phyloP scores from a whole-genome alignment of 2,329 filamentous ascomycete genomes.

The Cladosporium sp. region DNA sequence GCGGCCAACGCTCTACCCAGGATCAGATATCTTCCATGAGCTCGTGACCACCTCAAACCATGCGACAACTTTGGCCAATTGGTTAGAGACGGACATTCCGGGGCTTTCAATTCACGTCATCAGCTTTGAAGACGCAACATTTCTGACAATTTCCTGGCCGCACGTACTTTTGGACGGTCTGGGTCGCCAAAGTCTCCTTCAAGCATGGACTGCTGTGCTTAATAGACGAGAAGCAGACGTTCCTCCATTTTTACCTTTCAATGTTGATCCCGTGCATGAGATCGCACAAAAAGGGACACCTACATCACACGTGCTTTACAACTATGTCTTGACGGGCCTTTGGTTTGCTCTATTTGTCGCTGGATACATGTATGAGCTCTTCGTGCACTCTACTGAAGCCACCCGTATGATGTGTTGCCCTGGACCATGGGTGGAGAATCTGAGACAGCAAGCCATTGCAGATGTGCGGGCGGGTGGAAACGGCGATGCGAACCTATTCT shows the following conservation, averaged over 20 bases:
- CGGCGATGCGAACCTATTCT: constrained; percentile 15
- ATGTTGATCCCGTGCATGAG: constrained; percentile 20
- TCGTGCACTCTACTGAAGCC: constrained; percentile 5
- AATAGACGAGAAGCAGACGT: constrained; percentile 22
- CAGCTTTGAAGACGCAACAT: constrained; percentile 24
- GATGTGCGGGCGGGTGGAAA: constrained; percentile 14
- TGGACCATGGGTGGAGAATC: constrained; percentile 17
- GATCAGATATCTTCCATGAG: constrained; percentile 1
- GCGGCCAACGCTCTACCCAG: neutral
- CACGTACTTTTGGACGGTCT: constrained; percentile 25
- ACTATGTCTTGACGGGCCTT: constrained; percentile 2
- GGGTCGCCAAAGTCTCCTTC: constrained; percentile 18
- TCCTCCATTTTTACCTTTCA: constrained; percentile 17
- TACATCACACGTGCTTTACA: constrained; percentile 18
- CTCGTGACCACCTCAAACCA: constrained; percentile 10
- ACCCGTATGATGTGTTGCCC: constrained; percentile 11
- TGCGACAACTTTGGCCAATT: constrained; percentile 13
- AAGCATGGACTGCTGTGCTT: constrained; percentile 24
- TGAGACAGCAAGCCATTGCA: constrained; percentile 16
- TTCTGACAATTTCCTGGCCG: constrained; percentile 25
- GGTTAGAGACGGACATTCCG: constrained; percentile 19
- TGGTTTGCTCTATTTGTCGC: constrained; percentile 15
- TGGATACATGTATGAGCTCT: constrained; percentile 9
- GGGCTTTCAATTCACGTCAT: constrained; percentile 20
- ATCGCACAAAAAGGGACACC: constrained; percentile 17